A percentile compares a stretch with the other conserved stretches of the same genome.
Evolutionary conservation across 805 yeast genomes (phyloP).

Genomic region (Myxozyma geophila): DNA sequence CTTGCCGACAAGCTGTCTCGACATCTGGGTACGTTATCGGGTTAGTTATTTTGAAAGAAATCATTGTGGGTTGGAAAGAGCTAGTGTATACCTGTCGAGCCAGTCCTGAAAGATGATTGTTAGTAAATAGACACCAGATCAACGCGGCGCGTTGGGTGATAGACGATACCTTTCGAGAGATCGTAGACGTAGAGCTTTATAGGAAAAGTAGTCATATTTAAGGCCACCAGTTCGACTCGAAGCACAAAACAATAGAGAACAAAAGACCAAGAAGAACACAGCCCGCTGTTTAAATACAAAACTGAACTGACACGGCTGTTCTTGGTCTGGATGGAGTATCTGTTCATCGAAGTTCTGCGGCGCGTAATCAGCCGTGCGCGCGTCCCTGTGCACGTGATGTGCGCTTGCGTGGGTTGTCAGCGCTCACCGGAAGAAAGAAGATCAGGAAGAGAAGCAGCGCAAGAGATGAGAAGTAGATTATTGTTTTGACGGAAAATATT

Average conservation of each 20-base stretch:
- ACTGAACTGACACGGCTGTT: background rate
- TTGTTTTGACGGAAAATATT: too few relatives aligned
- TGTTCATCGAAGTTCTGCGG: background rate
- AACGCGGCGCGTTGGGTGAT: background rate
- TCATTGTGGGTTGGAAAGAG: background rate
- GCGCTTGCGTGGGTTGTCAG: too few relatives aligned
- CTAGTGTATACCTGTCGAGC: slow-evolving; percentile 51
- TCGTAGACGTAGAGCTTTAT: slow-evolving; percentile 67
- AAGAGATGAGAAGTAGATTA: too few relatives aligned
- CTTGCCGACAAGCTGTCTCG: slow-evolving; percentile 57
- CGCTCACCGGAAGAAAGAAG: too few relatives aligned
- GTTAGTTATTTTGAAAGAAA: background rate
- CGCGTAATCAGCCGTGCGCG: background rate
- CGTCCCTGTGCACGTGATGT: too few relatives aligned
- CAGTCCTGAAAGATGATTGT: slow-evolving; percentile 49
- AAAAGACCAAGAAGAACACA: background rate
- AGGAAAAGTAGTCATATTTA: slow-evolving; percentile 32
- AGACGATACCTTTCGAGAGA: slow-evolving; percentile 49
- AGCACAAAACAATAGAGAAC: too few relatives aligned
- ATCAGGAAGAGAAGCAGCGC: too few relatives aligned
- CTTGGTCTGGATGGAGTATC: background rate
- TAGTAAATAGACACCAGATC: background rate
- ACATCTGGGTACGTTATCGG: slow-evolving; percentile 27
- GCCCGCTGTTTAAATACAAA: background rate
- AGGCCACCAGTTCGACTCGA: too few relatives aligned